These are phyloP conservation scores for Lunularia cruciata DNA, from an alignment of 225 moss, liverwort and hornwort genomes.

Conservation along the genomic window DNA sequence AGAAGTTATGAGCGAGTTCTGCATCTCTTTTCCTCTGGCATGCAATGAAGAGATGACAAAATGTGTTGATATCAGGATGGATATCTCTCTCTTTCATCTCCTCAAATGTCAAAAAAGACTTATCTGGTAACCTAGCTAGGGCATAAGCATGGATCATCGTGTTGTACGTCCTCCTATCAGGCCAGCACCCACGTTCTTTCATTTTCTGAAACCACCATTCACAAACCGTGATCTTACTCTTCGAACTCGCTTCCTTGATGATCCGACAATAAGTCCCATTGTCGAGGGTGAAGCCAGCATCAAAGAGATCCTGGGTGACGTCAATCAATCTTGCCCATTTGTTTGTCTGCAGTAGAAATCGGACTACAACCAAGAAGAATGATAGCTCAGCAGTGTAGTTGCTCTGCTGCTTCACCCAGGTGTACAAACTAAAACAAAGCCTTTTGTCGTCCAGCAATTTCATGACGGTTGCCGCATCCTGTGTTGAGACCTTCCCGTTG, in stretches of 20 bases:
- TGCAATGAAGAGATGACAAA: slow-evolving; percentile 41
- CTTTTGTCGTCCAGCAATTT: slow-evolving; percentile 44
- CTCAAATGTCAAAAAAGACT: slow-evolving; percentile 40
- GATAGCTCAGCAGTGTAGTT: slow-evolving; percentile 25
- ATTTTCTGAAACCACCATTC: slow-evolving; percentile 66
- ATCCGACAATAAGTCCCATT: slow-evolving; percentile 43
- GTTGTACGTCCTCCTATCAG: slow-evolving; percentile 67
- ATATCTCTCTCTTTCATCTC: slow-evolving; percentile 46
- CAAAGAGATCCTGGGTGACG: slow-evolving; percentile 41
- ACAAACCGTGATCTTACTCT: slow-evolving; percentile 56
- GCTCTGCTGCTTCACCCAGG: slow-evolving; percentile 42
- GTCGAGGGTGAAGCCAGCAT: slow-evolving; percentile 37
- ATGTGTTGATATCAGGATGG: slow-evolving; percentile 43
- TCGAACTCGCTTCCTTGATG: slow-evolving; percentile 59
- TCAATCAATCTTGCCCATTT: slow-evolving; percentile 36
- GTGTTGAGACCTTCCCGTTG: slow-evolving; percentile 33
- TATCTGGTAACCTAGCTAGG: slow-evolving; percentile 39
- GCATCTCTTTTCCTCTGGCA: slow-evolving; percentile 41
- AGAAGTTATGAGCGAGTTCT: slow-evolving; percentile 30
- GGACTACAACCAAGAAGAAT: slow-evolving; percentile 32
- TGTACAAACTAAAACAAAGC: slow-evolving; percentile 46
- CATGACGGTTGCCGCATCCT: slow-evolving; percentile 43
- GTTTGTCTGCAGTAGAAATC: slow-evolving; percentile 34
- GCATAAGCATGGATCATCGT: slow-evolving; percentile 84
- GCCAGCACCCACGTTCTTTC: slow-evolving; percentile 55